phyloP scores from a whole-genome alignment of 192 early-diverging fungal species.

The Coemansia sp. region DNA sequence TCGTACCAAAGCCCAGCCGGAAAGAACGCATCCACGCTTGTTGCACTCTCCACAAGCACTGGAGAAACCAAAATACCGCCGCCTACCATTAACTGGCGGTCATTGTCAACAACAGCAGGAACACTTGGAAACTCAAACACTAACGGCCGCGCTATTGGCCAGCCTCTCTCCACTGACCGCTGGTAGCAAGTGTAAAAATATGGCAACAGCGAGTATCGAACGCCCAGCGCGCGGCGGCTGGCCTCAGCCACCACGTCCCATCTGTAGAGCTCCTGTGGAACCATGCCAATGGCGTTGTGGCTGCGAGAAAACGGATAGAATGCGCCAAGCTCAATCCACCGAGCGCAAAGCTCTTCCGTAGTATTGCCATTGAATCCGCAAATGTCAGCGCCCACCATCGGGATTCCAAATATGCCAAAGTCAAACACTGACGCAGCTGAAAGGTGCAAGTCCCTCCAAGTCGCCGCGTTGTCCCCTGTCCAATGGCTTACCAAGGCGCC shows the following conservation, averaged over 20 bases:
- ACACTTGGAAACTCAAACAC: constrained; percentile 52
- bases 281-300: constrained; percentile 54
- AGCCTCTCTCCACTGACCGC: constrained; percentile 49
- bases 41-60: constrained; percentile 47
- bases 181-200: constrained; percentile 60
- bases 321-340: constrained; percentile 63
- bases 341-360: constrained; percentile 59
- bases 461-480: constrained; percentile 60
- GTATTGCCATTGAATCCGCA: constrained; percentile 62
- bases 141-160: constrained; percentile 55
- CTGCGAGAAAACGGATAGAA: constrained; percentile 63
- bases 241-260: constrained; percentile 57
- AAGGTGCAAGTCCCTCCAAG: constrained; percentile 55
- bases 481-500: constrained; percentile 43
- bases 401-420: constrained; percentile 69
- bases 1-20: constrained; percentile 64
- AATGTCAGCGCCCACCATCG: constrained; percentile 66
- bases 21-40: constrained; percentile 58
- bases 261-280: constrained; percentile 59
- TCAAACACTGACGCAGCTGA: constrained; percentile 61
- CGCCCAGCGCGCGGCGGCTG: constrained; percentile 47
- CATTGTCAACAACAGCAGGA: constrained; percentile 34
- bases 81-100: constrained; percentile 61
- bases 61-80: constrained; percentile 57
- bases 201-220: constrained; percentile 60